A percentile compares a stretch with the other conserved stretches of the same genome.
Evolutionary conservation across 148 eudicot genomes (phyloP).

Genomic region (Cornus florida): DNA sequence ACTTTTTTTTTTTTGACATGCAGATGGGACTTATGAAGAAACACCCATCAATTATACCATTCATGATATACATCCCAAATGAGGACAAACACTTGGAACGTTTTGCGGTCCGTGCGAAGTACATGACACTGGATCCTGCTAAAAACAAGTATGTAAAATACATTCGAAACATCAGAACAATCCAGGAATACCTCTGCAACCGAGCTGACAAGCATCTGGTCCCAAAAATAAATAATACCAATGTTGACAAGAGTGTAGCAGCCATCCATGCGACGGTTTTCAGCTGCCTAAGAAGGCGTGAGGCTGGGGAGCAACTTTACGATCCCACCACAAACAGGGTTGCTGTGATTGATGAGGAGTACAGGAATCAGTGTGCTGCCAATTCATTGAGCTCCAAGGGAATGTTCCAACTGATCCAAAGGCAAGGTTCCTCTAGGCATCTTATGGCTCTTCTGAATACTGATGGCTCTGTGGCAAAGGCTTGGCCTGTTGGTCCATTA

Average conservation of each 20-base stretch:
- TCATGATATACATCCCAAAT: constrained; percentile 87
- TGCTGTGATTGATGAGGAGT: constrained; percentile 66
- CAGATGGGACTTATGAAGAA: constrained; percentile 99
- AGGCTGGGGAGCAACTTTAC: constrained; percentile 75
- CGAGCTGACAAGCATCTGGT: constrained; percentile 94
- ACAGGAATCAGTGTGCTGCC: constrained; percentile 84
- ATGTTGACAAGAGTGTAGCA: constrained; percentile 93
- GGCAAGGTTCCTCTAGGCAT: constrained; percentile 85
- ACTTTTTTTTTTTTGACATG: no score
- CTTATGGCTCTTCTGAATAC: constrained; percentile 91
- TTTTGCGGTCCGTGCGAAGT: constrained; percentile 96
- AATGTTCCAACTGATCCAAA: constrained; percentile 92
- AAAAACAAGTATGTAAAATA: constrained; percentile 92
- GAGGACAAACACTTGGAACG: constrained; percentile 98
- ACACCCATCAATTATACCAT: constrained; percentile 96
- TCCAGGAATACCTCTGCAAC: constrained; percentile 92
- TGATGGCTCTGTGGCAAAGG: constrained; percentile 96
- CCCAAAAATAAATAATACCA: constrained; percentile 96
- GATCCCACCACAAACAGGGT: constrained; percentile 76
- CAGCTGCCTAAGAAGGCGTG: constrained; percentile 81
- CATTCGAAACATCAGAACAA: constrained; percentile 82
- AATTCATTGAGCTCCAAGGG: constrained; percentile 88
- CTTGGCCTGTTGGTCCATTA: constrained; percentile 81
- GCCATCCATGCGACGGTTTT: constrained; percentile 94
- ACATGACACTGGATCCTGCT: constrained; percentile 96